Evolutionary conservation across 2,329 filamentous ascomycete species (phyloP).

Genomic region (Blumeria graminis): DNA sequence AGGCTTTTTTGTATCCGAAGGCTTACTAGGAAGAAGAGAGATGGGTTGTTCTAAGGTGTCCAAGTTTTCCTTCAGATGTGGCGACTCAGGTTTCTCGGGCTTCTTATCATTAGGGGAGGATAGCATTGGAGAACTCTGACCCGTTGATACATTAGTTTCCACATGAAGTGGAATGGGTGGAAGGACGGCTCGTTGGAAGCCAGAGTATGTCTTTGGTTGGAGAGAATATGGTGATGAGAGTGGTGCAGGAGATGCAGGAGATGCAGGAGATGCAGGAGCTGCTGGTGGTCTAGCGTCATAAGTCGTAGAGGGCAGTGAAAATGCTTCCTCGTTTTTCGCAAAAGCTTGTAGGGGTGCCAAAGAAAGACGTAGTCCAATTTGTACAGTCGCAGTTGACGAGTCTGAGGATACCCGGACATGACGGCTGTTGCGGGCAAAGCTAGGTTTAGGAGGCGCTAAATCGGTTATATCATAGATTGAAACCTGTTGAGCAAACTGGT

Average conservation of each 20-base stretch:
- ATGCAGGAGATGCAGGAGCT: constrained; percentile 1
- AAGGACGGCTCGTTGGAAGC: not conserved
- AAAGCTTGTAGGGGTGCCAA: constrained; percentile 14
- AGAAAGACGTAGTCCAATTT: constrained; percentile 47
- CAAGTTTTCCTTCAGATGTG: not conserved
- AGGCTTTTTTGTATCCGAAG: constrained; percentile 10
- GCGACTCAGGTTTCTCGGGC: not conserved
- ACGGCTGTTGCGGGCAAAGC: constrained; percentile 5
- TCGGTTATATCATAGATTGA: constrained; percentile 14
- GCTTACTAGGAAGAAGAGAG: not conserved
- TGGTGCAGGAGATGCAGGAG: constrained; percentile 1
- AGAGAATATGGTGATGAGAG: not conserved
- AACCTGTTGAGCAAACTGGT: constrained; percentile 4
- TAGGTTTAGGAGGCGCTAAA: constrained; percentile 10
- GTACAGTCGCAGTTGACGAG: constrained; percentile 41
- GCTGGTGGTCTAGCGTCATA: constrained; percentile 14
- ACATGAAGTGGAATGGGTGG: constrained; percentile 4
- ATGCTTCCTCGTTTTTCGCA: not conserved
- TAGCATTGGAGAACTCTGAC: not conserved
- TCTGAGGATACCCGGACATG: constrained; percentile 33
- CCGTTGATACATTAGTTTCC: constrained; percentile 2
- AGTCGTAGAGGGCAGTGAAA: constrained; percentile 13
- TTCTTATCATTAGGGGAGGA: not conserved
- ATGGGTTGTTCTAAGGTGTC: not conserved
- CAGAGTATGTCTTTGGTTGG: constrained; percentile 5